phyloP scores from a whole-genome alignment of 352 stramenopile species.

The Stephanocyclus meneghinianus region DNA sequence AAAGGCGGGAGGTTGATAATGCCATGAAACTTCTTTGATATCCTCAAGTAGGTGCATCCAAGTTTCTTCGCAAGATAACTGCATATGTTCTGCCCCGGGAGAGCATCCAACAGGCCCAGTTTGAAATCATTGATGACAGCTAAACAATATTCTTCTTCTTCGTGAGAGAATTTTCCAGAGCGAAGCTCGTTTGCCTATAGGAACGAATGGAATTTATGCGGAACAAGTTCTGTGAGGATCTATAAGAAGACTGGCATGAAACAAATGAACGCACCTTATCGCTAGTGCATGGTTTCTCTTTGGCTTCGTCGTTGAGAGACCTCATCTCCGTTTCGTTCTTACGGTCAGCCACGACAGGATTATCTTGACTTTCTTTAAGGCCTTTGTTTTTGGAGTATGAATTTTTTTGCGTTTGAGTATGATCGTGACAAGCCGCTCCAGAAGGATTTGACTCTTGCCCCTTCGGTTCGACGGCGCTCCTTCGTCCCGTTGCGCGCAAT shows the following conservation, averaged over 20 bases:
- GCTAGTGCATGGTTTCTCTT: neutral
- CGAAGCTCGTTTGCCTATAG: neutral
- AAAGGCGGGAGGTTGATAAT: constrained; percentile 21
- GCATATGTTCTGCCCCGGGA: constrained; percentile 79
- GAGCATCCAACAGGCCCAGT: constrained; percentile 74
- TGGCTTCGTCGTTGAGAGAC: no score
- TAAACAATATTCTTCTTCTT: constrained; percentile 84
- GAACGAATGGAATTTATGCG: neutral
- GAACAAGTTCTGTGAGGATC: neutral
- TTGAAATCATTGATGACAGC: constrained; percentile 86
- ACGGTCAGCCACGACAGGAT: no score
- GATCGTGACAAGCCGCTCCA: no score
- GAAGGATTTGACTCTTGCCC: no score
- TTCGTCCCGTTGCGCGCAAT: no score
- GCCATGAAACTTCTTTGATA: constrained; percentile 86
- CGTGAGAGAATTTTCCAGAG: constrained; percentile 82
- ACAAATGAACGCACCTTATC: neutral
- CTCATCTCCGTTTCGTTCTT: no score
- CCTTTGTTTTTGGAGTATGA: no score
- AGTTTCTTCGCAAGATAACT: constrained; percentile 76
- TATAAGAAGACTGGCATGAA: neutral
- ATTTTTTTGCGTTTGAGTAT: no score
- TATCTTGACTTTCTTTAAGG: no score
- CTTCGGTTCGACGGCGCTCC: no score
- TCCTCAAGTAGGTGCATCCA: constrained; percentile 84